phyloP scores from a whole-genome alignment of 1,284 basidiomycete genomes.

The Trametes versicolor region DNA sequence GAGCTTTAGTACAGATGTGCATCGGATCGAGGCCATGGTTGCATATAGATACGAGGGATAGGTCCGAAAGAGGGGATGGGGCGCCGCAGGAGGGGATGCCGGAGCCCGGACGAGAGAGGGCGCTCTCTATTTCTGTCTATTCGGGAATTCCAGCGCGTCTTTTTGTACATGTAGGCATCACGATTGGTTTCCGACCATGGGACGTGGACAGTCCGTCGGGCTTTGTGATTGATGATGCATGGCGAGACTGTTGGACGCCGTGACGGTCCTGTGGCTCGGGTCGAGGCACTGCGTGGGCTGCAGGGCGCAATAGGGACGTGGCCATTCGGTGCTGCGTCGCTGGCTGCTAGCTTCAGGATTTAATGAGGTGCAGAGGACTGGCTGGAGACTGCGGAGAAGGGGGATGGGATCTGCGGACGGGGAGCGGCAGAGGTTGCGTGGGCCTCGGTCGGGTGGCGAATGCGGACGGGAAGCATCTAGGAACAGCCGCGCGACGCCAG shows the following conservation, averaged over 20 bases:
- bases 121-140: slow-evolving; percentile 10
- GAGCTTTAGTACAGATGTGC: slow-evolving; percentile 91
- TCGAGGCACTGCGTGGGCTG: slow-evolving; percentile 23
- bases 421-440: slow-evolving; percentile 1
- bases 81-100: slow-evolving; percentile 15
- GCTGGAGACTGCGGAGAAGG: slow-evolving; percentile 12
- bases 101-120: slow-evolving; percentile 19
- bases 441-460: slow-evolving; percentile 11
- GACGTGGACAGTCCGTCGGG: slow-evolving; percentile 6
- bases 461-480: slow-evolving; percentile 21
- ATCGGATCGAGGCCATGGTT: slow-evolving; percentile 91
- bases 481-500: slow-evolving; percentile 27
- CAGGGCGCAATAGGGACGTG: not conserved
- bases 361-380: slow-evolving; percentile 3
- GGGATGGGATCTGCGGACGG: slow-evolving; percentile 10
- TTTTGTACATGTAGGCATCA: slow-evolving; percentile 3
- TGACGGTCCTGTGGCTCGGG: slow-evolving; percentile 22
- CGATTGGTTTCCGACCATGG: slow-evolving; percentile 29
- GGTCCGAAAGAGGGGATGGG: slow-evolving; percentile 4
- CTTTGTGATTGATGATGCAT: slow-evolving; percentile 31
- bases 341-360: not conserved
- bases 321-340: not conserved
- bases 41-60: slow-evolving; percentile 82
- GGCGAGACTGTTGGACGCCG: slow-evolving; percentile 18
- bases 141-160: slow-evolving; percentile 13